These are phyloP conservation scores for Areca catechu DNA, from an alignment of 176 grass and related monocot genomes.

Conservation along the genomic window DNA sequence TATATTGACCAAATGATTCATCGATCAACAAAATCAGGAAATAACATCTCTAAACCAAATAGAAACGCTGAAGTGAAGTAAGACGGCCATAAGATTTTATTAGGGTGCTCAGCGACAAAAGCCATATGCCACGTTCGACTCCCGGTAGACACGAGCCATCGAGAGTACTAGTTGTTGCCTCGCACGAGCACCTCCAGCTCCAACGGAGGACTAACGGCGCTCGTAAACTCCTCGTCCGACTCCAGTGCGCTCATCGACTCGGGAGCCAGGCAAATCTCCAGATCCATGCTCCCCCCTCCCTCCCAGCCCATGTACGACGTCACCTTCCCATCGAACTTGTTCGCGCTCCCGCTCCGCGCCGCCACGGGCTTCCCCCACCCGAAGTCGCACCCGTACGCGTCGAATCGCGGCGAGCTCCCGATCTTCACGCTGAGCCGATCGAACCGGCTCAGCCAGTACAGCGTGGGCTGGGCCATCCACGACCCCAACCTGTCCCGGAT, in stretches of 20 bases:
- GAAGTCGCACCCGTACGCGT: slow-evolving; percentile 61
- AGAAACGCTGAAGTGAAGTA: no score
- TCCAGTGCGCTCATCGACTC: slow-evolving; percentile 42
- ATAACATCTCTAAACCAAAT: no score
- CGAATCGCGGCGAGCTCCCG: slow-evolving; percentile 62
- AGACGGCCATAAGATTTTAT: no score
- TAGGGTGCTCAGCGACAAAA: no score
- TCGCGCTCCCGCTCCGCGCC: slow-evolving; percentile 41
- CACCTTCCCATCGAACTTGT: slow-evolving; percentile 56
- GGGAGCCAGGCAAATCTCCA: slow-evolving; percentile 37
- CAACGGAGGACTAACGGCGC: slow-evolving; percentile 2
- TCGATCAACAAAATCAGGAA: no score
- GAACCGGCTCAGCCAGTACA: slow-evolving; percentile 17
- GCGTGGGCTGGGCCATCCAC: slow-evolving; percentile 26
- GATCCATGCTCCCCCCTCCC: slow-evolving; percentile 35
- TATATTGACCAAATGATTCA: no score
- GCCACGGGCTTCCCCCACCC: slow-evolving; percentile 57
- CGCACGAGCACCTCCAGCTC: no score
- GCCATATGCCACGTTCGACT: no score
- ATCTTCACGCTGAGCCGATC: slow-evolving; percentile 25
- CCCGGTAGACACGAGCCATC: no score
- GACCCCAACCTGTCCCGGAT: slow-evolving; percentile 24
- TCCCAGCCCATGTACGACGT: slow-evolving; percentile 37
- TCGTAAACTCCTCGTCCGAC: slow-evolving; percentile 47
- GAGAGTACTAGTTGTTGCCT: no score